Percentiles rank a stretch among this genome's conserved stretches.
Conservation (phyloP, 192 early-diverging fungal genomes). For the Gonapodya sp. region DNA sequence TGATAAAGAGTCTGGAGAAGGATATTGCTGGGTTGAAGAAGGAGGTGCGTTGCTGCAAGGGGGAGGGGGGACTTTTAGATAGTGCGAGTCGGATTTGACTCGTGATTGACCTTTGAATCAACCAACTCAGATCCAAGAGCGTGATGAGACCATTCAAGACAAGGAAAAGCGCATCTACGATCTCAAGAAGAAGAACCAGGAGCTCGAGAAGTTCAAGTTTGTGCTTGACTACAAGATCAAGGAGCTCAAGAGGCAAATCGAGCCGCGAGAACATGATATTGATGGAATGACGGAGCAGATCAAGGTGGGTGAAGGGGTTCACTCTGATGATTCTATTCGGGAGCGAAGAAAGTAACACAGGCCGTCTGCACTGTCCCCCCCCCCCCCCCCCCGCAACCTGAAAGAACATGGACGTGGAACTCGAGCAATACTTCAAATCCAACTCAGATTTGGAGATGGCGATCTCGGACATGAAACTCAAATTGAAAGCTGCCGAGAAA, state of each 20-base stretch:
- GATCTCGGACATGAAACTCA: constrained; percentile 47
- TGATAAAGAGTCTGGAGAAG: constrained; percentile 54
- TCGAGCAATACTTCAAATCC: constrained; percentile 44
- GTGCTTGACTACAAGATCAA: constrained; percentile 59
- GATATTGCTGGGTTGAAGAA: constrained; percentile 53
- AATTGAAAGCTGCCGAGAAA: constrained; percentile 47
- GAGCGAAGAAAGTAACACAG: constrained; percentile 8
- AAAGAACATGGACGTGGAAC: constrained; percentile 50
- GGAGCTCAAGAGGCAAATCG: constrained; percentile 53
- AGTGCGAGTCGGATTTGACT: constrained; percentile 12
- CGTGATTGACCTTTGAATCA: not conserved
- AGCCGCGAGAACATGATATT: constrained; percentile 50
- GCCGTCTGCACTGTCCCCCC: not conserved
- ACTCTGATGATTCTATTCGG: not conserved
- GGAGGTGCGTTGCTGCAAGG: constrained; percentile 31
- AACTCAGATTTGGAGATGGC: constrained; percentile 41
- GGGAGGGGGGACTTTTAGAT: constrained; percentile 14
- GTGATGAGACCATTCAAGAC: constrained; percentile 54
- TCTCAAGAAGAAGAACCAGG: constrained; percentile 59
- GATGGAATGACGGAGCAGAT: constrained; percentile 51
- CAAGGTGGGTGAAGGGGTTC: constrained; percentile 24
- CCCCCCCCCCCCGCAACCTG: constrained; percentile 11
- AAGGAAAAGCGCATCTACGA: constrained; percentile 57
- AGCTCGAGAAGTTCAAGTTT: constrained; percentile 62
- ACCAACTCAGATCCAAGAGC: constrained; percentile 40